A percentile compares a stretch with the other conserved stretches of the same genome.
phyloP scores from a whole-genome alignment of 495 filamentous ascomycete genomes.

The Trichoderma erinaceum region DNA sequence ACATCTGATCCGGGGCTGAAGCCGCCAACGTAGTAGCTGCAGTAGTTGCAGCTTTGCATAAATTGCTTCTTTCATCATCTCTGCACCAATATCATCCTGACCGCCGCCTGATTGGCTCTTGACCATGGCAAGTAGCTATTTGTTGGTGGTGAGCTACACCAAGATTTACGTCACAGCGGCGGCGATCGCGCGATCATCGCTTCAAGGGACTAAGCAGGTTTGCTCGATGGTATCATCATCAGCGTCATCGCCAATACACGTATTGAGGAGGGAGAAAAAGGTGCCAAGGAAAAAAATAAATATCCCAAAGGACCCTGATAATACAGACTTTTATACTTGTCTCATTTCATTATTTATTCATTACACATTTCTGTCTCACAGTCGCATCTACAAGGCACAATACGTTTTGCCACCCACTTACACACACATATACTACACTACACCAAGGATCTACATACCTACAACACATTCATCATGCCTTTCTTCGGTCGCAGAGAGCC shows the following conservation, averaged over 20 bases:
- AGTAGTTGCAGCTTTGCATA: too few species aligned
- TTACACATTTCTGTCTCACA: not conserved
- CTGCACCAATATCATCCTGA: not conserved
- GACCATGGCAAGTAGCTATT: not conserved
- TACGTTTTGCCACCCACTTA: not conserved
- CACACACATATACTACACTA: not conserved
- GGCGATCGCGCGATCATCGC: conserved; percentile 8
- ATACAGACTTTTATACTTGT: not conserved
- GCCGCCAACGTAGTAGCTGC: not conserved
- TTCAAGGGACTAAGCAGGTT: conserved; percentile 9
- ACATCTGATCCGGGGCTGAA: not conserved
- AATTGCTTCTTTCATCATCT: not conserved
- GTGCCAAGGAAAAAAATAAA: not conserved
- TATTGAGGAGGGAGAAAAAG: not conserved
- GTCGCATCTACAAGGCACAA: not conserved
- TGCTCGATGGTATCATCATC: not conserved
- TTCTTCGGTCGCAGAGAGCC: conserved; percentile 39
- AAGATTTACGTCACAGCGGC: conserved; percentile 11
- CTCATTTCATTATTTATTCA: not conserved
- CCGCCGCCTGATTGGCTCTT: not conserved
- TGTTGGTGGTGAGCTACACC: conserved; percentile 8
- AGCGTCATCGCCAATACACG: not conserved
- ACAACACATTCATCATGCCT: conserved; percentile 31
- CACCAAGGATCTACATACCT: not conserved
- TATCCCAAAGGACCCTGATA: not conserved